Base-by-base conservation (phyloP, 345 rosid genomes). In the Hirschfeldia incana region DNA sequence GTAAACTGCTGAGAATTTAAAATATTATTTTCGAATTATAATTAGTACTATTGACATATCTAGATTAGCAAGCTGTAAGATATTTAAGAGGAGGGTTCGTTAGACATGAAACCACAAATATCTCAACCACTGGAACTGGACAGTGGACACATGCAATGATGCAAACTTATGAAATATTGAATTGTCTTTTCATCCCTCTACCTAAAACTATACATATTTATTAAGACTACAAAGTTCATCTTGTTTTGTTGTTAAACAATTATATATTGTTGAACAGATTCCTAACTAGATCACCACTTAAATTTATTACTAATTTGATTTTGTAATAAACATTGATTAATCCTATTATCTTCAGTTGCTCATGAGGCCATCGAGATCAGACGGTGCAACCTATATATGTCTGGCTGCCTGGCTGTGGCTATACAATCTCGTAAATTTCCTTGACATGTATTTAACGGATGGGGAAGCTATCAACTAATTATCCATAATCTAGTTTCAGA, bases 41-140 rank as follows among this genome's bases (percentile, higher is more conserved):
- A 53, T 2, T 21, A 57, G 12, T 17, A 55, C 21, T 55, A 17
- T 17, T 49, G 16, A 49, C 15, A 49, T 49, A 4, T 49, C 15
- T 44, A 13, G 55, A 13, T 49, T 49, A 49, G 26, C 27, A 53
- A 53, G 8, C 5, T 53, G 33, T 79, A 59, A 15, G 63, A 32
- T 44, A 44, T 33, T 21, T 3, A 67, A 67, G 62, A 64, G 58
- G 39, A 51, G 57, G 57, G 49, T 70, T 71, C 67, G 72, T 32
- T 72, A 72, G 53, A 62, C 55, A 34, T 49, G 26, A 64, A 78
- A 73, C 72, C 78, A 74, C 46, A 73, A 65, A 42, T 74, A 49
- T 68, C 75, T 34, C 78, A 79, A 67, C 74, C 70, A 73, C 78
- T 73, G 4, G 66, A 66, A 76, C 77, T 21, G 21, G 21, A 21